Evolutionary conservation across 2,329 filamentous ascomycete genomes (phyloP).

Genomic region (Alternaria brassicicola): DNA sequence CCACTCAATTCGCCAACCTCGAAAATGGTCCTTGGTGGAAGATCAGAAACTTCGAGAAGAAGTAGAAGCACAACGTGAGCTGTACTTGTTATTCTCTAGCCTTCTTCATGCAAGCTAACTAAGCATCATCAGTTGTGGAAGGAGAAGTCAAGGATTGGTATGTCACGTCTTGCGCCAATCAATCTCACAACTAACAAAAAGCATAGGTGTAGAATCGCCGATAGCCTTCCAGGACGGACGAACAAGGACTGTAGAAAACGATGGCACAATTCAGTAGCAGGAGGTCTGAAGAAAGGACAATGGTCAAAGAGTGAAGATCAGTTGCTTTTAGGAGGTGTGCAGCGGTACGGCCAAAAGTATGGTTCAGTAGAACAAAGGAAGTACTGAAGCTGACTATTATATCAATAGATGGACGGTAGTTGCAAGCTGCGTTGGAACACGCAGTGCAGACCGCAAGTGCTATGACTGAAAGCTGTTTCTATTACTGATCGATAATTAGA

Average conservation of each 20-base stretch:
- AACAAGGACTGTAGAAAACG: constrained; percentile 56
- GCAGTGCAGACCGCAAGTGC: constrained; percentile 50
- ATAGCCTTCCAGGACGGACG: constrained; percentile 47
- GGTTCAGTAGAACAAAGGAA: neutral
- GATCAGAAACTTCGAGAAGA: constrained; percentile 36
- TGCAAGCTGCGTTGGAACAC: constrained; percentile 47
- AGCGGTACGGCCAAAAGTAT: constrained; percentile 48
- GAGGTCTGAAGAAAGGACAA: constrained; percentile 50
- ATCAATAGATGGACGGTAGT: constrained; percentile 52
- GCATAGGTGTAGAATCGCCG: constrained; percentile 47
- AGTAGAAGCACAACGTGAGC: constrained; percentile 35
- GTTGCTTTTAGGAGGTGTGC: constrained; percentile 42
- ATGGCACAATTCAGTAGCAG: constrained; percentile 50
- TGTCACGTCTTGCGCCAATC: neutral
- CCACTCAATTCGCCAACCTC: constrained; percentile 29
- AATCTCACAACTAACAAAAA: constrained; percentile 2
- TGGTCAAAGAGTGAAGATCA: constrained; percentile 50
- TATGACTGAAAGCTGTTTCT: neutral
- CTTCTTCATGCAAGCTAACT: neutral
- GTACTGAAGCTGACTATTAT: neutral
- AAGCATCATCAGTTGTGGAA: constrained; percentile 18
- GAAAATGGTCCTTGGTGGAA: constrained; percentile 38
- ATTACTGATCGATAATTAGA: constrained; percentile 36
- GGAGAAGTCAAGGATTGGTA: constrained; percentile 41
- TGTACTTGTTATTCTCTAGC: neutral